These are phyloP conservation scores for Coelastrella sp. DNA, from an alignment of 139 green algal genomes.

Conservation along the genomic window DNA sequence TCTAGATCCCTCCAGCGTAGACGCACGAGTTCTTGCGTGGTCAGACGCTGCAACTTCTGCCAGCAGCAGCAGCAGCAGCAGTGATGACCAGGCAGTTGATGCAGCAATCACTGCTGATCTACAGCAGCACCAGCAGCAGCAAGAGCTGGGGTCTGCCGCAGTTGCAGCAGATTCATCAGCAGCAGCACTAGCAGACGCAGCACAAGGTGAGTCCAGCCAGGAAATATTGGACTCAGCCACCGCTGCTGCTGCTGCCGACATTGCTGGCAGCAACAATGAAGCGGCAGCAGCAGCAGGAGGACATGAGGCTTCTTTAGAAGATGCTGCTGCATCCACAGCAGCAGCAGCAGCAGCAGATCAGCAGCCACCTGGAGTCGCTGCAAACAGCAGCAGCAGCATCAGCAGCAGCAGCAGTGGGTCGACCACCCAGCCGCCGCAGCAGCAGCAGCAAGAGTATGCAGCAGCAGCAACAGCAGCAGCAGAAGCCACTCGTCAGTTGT, in stretches of 20 bases:
- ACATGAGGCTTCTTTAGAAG: no score
- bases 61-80: slow-evolving; percentile 20
- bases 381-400: not conserved
- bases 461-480: slow-evolving; percentile 4
- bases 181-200: not conserved
- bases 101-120: no score
- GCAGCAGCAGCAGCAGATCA: not conserved
- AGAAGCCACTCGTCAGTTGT: not conserved
- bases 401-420: not conserved
- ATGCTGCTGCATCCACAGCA: not conserved
- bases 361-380: no score
- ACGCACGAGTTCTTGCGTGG: no score
- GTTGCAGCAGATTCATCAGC: not conserved
- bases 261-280: no score
- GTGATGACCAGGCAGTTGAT: not conserved
- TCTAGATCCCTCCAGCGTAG: no score
- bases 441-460: slow-evolving; percentile 7
- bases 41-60: not conserved
- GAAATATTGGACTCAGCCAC: no score
- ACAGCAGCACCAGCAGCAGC: no score
- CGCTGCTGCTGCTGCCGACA: no score
- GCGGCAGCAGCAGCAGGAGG: no score
- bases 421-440: not conserved
- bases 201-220: not conserved
- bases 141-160: no score